These are phyloP conservation scores for Pythium aquatile DNA, from an alignment of 352 stramenopile genomes.

Conservation along the genomic window DNA sequence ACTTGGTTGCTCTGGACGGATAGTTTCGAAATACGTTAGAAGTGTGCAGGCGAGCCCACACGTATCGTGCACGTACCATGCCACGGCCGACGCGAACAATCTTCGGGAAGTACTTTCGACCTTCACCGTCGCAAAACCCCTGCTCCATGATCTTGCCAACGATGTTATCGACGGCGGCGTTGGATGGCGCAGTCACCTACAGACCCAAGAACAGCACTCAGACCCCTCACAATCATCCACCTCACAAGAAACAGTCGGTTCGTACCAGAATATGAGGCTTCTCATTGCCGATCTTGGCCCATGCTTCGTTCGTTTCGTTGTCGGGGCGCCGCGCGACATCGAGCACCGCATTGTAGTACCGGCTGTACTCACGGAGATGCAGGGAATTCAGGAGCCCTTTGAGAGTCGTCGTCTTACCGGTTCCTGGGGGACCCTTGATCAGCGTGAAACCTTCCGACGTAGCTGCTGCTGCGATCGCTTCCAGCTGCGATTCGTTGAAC, in stretches of 20 bases:
- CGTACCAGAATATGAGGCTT: slow-evolving; percentile 91
- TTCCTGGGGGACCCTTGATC: slow-evolving; percentile 90
- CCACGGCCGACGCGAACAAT: slow-evolving; percentile 92
- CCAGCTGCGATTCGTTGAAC: slow-evolving; percentile 90
- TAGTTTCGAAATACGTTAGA: no score
- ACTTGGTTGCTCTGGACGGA: slow-evolving; percentile 64
- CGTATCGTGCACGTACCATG: slow-evolving; percentile 46
- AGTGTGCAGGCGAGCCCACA: neutral
- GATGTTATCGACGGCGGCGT: slow-evolving; percentile 96
- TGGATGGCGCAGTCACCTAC: slow-evolving; percentile 91
- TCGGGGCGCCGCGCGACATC: slow-evolving; percentile 79
- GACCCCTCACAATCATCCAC: neutral
- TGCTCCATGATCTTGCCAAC: slow-evolving; percentile 96
- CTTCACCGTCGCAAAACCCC: slow-evolving; percentile 94
- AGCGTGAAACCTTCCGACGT: slow-evolving; percentile 90
- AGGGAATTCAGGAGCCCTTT: slow-evolving; percentile 91
- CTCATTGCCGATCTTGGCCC: slow-evolving; percentile 81
- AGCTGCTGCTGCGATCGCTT: slow-evolving; percentile 86
- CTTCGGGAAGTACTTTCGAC: slow-evolving; percentile 92
- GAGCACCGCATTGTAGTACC: slow-evolving; percentile 89
- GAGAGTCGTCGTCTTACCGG: slow-evolving; percentile 92
- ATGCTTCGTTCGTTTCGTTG: slow-evolving; percentile 77
- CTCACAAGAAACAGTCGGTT: neutral
- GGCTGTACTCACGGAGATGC: slow-evolving; percentile 91
- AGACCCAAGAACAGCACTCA: neutral